phyloP scores from a whole-genome alignment of 176 grass and related monocot species.

The Pontederia crassipes region DNA sequence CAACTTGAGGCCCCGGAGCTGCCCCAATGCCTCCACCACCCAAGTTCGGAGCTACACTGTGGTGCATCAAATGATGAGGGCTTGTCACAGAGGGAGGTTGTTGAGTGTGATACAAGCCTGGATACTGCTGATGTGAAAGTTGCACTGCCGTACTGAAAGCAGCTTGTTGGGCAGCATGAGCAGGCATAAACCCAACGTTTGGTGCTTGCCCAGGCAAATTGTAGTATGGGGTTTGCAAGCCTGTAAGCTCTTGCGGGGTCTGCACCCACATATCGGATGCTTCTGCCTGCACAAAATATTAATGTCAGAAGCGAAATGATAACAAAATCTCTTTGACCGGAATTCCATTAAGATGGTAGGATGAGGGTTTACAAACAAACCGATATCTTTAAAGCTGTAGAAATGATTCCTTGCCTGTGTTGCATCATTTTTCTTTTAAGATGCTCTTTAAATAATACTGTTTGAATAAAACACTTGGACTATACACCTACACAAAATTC shows the following conservation, averaged over 20 bases:
- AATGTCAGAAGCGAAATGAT: neutral
- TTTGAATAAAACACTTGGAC: no score
- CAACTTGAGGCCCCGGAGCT: slow-evolving; percentile 52
- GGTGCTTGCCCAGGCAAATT: slow-evolving; percentile 60
- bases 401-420: no score
- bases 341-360: no score
- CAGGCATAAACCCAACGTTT: slow-evolving; percentile 47
- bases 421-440: no score
- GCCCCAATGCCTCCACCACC: slow-evolving; percentile 45
- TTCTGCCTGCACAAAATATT: slow-evolving; percentile 36
- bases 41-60: slow-evolving; percentile 46
- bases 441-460: no score
- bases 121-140: slow-evolving; percentile 55
- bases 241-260: slow-evolving; percentile 35
- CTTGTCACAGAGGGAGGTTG: slow-evolving; percentile 51
- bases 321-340: neutral
- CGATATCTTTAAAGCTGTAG: no score
- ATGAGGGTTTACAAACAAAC: no score
- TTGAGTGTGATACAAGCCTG: slow-evolving; percentile 52
- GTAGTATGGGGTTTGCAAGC: slow-evolving; percentile 51
- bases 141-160: slow-evolving; percentile 61
- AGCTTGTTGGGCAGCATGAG: slow-evolving; percentile 44
- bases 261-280: slow-evolving; percentile 79
- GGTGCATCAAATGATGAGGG: slow-evolving; percentile 63
- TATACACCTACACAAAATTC: no score